Evolutionary conservation across 2,329 filamentous ascomycete genomes (phyloP), one percentile per base, ranked within the genome.

Genomic region (Lachnellula hyalina): DNA sequence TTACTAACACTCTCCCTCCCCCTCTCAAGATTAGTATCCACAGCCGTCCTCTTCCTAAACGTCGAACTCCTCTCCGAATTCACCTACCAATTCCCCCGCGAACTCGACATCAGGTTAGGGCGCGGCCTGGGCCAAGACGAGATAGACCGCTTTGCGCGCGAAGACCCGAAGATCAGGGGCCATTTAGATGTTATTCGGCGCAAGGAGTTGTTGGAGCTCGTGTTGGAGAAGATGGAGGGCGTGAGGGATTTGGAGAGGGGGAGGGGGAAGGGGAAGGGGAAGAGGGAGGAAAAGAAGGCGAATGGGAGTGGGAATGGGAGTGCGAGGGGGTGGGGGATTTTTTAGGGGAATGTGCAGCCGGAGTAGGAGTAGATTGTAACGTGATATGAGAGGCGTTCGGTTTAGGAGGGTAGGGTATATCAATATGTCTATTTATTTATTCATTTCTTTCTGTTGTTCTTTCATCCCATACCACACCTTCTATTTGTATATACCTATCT

Each of bases 61-160:
- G 94, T 97, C 11, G 95, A 99, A 74, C 81, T 99, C 19, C 82
- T 99, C 17, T 93, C 89, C 2, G 96, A 99, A 68, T 99, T 97
- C 71, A 96, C 96, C 75, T 96, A 96, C 74, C 91, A 94, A 69
- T 99, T 99, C 72, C 94, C 94, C 0, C 83, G 94, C 40, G 91
- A 96, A 69, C 81, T 99, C 12, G 94, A 99, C 70, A 76, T 87
- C 56, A 84, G 92, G 35, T 85, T 99, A 11, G 90, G 93, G 46
- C 84, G 90, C 25, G 86, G 90, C 64, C 78, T 96, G 57, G 83
- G 83, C 35, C 83, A 87, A 53, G 84, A 85, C 5, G 86, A 97
- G 66, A 82, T 97, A 5, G 93, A 99, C 69, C 82, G 83, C 25
- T 96, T 99, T 65, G 94, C 94, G 3, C 84, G 89, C 51, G 94